A percentile compares a stretch with the other conserved stretches of the same genome.
phyloP scores from a whole-genome alignment of 176 grass and related monocot species.

The Musa beccarii region DNA sequence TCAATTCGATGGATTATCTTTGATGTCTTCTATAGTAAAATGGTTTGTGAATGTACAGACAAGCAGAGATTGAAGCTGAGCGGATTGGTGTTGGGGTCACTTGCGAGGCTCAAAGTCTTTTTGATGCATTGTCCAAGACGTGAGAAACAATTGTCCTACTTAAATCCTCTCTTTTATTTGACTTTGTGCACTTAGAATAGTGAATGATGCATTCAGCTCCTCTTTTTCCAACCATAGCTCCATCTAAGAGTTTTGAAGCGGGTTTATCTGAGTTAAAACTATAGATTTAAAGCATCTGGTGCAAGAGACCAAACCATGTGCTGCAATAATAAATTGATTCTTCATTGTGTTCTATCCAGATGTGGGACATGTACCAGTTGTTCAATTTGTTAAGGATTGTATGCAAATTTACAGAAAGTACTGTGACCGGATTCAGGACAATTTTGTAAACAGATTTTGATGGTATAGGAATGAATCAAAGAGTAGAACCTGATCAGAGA shows the following conservation, averaged over 20 bases:
- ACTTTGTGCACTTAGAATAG: too few species aligned
- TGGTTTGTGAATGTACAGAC: slow-evolving; percentile 36
- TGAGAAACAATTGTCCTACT: slow-evolving; percentile 25
- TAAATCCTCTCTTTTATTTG: background rate
- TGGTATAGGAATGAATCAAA: background rate
- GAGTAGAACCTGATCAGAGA: background rate
- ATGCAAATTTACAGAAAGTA: background rate
- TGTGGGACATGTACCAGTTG: background rate
- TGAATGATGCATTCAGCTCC: background rate
- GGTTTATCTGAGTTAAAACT: background rate
- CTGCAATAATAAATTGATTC: background rate
- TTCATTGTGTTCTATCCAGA: background rate
- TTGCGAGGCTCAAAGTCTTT: slow-evolving; percentile 83
- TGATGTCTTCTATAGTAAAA: background rate
- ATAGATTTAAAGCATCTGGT: background rate
- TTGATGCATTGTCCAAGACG: slow-evolving; percentile 92
- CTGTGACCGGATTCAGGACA: background rate
- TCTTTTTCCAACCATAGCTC: background rate
- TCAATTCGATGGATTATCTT: background rate
- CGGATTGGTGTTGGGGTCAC: slow-evolving; percentile 93
- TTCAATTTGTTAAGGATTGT: background rate
- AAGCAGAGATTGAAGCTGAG: slow-evolving; percentile 85
- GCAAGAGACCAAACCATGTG: background rate
- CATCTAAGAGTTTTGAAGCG: background rate
- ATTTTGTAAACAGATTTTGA: background rate